Conservation (phyloP, 305 asterid genomes). For the Fraxinus velutina region DNA sequence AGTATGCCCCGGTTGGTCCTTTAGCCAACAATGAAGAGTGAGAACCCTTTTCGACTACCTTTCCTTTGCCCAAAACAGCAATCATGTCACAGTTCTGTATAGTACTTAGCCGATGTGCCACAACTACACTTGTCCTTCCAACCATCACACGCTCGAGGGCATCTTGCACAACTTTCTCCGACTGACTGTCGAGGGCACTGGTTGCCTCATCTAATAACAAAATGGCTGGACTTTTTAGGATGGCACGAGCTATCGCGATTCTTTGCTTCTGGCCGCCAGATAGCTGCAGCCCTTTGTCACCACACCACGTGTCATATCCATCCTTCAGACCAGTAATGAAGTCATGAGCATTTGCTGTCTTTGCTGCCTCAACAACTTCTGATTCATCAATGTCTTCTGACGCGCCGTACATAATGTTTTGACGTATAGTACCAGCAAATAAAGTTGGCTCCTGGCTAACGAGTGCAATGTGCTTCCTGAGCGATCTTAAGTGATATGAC, state of each 20-base stretch:
- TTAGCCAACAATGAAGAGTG: conserved; percentile 61
- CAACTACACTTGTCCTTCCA: conserved; percentile 84
- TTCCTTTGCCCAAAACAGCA: conserved; percentile 76
- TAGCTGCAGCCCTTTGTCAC: conserved; percentile 77
- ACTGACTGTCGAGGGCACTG: conserved; percentile 78
- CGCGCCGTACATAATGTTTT: conserved; percentile 66
- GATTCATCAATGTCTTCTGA: conserved; percentile 41
- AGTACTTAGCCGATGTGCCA: conserved; percentile 80
- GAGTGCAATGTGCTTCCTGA: conserved; percentile 74
- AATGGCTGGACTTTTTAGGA: conserved; percentile 60
- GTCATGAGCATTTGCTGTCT: conserved; percentile 83
- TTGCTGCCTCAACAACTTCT: conserved; percentile 69
- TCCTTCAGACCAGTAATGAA: conserved; percentile 65
- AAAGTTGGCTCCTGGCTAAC: conserved; percentile 87
- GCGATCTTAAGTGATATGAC: conserved; percentile 52
- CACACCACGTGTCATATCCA: conserved; percentile 77
- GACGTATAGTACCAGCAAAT: conserved; percentile 63
- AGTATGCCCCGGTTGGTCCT: conserved; percentile 67
- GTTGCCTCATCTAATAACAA: conserved; percentile 82
- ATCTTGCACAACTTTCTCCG: conserved; percentile 88
- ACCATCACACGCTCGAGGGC: conserved; percentile 82
- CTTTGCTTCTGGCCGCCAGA: conserved; percentile 96
- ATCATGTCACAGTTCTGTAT: conserved; percentile 66
- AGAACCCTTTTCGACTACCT: conserved; percentile 71
- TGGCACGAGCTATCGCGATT: conserved; percentile 82